A percentile compares a stretch with the other conserved stretches of the same genome.
Conservation (phyloP, 1,139 yeast species). For the Blastobotrys capitulatus region DNA sequence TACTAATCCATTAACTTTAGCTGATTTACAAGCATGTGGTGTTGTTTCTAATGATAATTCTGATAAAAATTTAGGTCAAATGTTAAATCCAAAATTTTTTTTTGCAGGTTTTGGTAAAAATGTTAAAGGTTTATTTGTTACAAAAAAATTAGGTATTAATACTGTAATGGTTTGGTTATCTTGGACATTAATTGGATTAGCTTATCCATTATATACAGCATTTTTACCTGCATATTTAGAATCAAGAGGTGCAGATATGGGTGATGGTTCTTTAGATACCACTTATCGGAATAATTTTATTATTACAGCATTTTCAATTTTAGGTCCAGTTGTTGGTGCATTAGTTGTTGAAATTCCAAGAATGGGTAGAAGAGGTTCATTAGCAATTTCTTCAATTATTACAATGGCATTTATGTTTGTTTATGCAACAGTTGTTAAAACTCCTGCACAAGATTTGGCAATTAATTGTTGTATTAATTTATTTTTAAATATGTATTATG, state of each 20-base stretch:
- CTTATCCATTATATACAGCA: conserved; percentile 47
- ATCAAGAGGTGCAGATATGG: conserved; percentile 42
- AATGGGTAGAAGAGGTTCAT: conserved; percentile 52
- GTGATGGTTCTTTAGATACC: conserved; percentile 37
- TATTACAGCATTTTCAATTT: conserved; percentile 46
- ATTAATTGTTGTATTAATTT: conserved; percentile 48
- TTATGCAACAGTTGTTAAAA: conserved; percentile 47
- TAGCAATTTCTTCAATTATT: conserved; percentile 49
- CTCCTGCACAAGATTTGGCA: conserved; percentile 47
- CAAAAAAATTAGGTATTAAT: conserved; percentile 38
- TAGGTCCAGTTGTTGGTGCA: conserved; percentile 56
- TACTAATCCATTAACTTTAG: conserved; percentile 30
- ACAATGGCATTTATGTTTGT: conserved; percentile 58
- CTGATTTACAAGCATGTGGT: conserved; percentile 41
- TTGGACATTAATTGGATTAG: conserved; percentile 49
- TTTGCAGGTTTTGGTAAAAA: conserved; percentile 16
- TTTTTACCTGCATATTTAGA: conserved; percentile 47
- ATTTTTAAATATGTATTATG: conserved; percentile 49
- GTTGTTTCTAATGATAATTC: conserved; percentile 14
- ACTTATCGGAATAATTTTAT: conserved; percentile 50
- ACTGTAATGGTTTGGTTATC: conserved; percentile 41
- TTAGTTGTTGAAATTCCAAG: not conserved
- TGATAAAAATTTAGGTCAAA: conserved; percentile 11
- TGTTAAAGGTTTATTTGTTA: conserved; percentile 36
- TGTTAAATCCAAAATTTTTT: conserved; percentile 16